A percentile compares a stretch with the other conserved stretches of the same genome.
These are phyloP conservation scores for Vickermania ingenoplastis DNA, from an alignment of 208 protist species.

Conservation along the genomic window DNA sequence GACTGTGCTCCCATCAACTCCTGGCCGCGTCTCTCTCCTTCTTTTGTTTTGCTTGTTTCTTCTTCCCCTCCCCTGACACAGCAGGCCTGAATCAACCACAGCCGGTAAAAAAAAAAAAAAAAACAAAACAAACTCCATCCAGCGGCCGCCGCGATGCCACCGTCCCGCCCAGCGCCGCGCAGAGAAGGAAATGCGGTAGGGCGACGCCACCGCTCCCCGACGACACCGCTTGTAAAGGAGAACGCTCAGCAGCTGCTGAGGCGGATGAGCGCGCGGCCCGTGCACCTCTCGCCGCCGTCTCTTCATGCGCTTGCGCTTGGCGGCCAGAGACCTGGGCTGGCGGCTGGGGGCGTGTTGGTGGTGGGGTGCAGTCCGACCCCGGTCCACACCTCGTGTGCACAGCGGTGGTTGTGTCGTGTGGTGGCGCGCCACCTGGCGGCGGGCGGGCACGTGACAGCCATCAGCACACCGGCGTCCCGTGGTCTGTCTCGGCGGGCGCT, in stretches of 20 bases:
- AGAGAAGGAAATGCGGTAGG: no score
- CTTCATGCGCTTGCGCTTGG: constrained; percentile 10
- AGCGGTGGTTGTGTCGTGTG: constrained; percentile 10
- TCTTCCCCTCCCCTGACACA: no score
- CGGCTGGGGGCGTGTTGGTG: not conserved
- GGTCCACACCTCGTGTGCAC: not conserved
- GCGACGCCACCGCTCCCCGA: not conserved
- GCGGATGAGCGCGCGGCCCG: constrained; percentile 32
- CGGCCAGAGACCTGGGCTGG: no score
- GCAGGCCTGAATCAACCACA: no score
- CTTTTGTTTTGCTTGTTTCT: no score
- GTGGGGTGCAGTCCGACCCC: not conserved
- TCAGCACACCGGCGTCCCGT: not conserved
- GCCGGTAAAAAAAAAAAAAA: no score
- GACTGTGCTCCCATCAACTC: no score
- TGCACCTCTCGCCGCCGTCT: constrained; percentile 26
- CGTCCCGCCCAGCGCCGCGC: no score
- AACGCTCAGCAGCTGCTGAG: constrained; percentile 33
- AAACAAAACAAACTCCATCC: no score
- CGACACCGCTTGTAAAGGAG: constrained; percentile 11
- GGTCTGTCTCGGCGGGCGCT: not conserved
- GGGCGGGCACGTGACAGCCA: constrained; percentile 12
- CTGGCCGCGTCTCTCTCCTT: no score
- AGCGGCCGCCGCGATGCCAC: no score
- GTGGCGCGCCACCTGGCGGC: constrained; percentile 11